Evolutionary conservation across 2,329 filamentous ascomycete species (phyloP), one percentile per base, ranked within the genome.

Genomic region (Coleophoma cylindrospora): DNA sequence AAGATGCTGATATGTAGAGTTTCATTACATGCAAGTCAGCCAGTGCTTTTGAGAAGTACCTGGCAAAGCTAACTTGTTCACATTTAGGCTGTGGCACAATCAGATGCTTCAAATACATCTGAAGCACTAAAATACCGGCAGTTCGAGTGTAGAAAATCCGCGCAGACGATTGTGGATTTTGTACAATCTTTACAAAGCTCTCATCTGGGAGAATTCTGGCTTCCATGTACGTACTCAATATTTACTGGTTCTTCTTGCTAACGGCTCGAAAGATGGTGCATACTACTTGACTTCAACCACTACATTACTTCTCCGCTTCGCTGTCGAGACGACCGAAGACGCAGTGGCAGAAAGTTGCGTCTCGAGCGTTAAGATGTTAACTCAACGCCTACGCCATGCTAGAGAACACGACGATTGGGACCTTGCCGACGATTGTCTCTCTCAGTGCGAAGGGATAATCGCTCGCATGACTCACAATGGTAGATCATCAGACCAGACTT

Each of bases 371-470:
- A 47, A 40, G 1, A 37, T 38, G 13, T 40, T 56, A 15, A 53
- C 54, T 11, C 13, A 51, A 6, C 52, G 54, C 41, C 47, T 61
- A 5, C 45, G 40, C 9, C 36, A 47, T 8, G 53, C 54, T 4
- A 53, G 64, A 60, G 32, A 67, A 59, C 0, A 57, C 53, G 2
- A 63, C 43, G 40, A 54, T 21, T 60, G 58, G 58, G 59, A 61
- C 41, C 15, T 61, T 8, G 57, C 52, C 2, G 53, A 58, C 32
- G 53, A 58, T 27, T 61, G 57, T 40, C 45, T 61, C 8, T 41
- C 54, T 3, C 54, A 74, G 32, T 80, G 76, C 55, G 49, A 51
- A 45, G 47, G 44, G 3, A 40, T 40, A 11, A 43, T 53, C 32
- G 40, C 40, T 15, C 17, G 40, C 15, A 43, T 43, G 17, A 43